Evolutionary conservation across 2,329 filamentous ascomycete genomes (phyloP).

Genomic region (Xylaria polymorpha): DNA sequence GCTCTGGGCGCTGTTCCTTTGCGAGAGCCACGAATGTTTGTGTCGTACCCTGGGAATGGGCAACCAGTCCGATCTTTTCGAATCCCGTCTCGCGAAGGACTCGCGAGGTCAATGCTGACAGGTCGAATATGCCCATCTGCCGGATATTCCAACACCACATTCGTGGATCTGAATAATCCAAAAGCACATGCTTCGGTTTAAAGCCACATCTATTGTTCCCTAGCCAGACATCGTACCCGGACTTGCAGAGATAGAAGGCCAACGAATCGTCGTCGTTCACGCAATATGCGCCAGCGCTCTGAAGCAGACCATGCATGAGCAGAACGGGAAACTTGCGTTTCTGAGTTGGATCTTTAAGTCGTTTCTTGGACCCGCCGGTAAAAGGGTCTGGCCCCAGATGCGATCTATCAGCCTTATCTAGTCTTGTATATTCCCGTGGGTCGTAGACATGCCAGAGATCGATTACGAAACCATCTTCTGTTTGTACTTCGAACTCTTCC

Average conservation of each 20-base stretch:
- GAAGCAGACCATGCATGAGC: conserved; percentile 87
- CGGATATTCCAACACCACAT: conserved; percentile 99
- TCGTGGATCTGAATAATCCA: conserved; percentile 80
- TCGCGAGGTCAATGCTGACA: conserved; percentile 82
- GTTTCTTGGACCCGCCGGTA: conserved; percentile 54
- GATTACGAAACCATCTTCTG: conserved; percentile 93
- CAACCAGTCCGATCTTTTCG: conserved; percentile 82
- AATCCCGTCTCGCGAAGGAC: conserved; percentile 87
- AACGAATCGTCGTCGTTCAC: conserved; percentile 89
- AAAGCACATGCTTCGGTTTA: conserved; percentile 76
- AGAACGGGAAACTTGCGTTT: conserved; percentile 82
- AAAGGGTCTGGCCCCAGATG: conserved; percentile 73
- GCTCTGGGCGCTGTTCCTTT: conserved; percentile 87
- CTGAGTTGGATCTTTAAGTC: conserved; percentile 52
- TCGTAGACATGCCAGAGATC: conserved; percentile 91
- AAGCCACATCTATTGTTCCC: conserved; percentile 94
- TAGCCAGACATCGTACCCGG: conserved; percentile 94
- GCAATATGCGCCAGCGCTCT: conserved; percentile 89
- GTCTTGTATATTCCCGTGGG: conserved; percentile 74
- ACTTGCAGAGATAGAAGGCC: conserved; percentile 91
- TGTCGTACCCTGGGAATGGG: conserved; percentile 92
- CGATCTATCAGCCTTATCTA: conserved; percentile 60
- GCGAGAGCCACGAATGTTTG: conserved; percentile 88
- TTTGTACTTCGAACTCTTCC: conserved; percentile 85
- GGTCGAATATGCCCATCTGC: conserved; percentile 91